Conservation (phyloP, 768 basidiomycete genomes). For the Pulveroboletus sp. region DNA sequence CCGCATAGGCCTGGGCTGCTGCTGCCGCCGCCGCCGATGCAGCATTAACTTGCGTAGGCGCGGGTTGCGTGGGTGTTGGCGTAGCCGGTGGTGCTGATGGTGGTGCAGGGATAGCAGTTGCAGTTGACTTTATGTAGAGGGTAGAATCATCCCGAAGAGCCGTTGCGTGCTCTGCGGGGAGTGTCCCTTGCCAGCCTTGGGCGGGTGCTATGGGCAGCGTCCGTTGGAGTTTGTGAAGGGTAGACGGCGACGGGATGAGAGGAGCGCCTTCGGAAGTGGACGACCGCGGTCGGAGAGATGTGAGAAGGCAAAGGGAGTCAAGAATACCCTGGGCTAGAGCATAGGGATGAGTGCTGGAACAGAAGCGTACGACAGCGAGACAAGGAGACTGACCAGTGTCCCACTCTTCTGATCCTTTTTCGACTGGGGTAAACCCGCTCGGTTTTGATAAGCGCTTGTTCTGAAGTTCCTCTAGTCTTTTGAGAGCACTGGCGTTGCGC, state of each 20-base stretch:
- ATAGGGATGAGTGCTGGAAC: conserved; percentile 11
- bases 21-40: conserved; percentile 25
- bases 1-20: conserved; percentile 27
- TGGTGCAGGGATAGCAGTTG: conserved; percentile 32
- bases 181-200: conserved; percentile 73
- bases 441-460: conserved; percentile 47
- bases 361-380: conserved; percentile 2
- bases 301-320: conserved; percentile 63
- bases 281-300: conserved; percentile 68
- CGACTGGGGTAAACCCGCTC: conserved; percentile 45
- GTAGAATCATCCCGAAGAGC: conserved; percentile 78
- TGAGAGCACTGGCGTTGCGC: conserved; percentile 61
- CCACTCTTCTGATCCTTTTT: conserved; percentile 80
- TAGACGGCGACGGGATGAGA: conserved; percentile 59
- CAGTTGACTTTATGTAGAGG: conserved; percentile 55
- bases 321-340: conserved; percentile 66
- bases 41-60: conserved; percentile 22
- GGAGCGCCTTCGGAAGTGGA: conserved; percentile 41
- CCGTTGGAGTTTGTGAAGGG: conserved; percentile 69
- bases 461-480: conserved; percentile 66
- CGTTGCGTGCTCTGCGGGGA: conserved; percentile 51
- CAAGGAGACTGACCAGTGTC: conserved; percentile 59
- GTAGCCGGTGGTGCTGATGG: conserved; percentile 34
- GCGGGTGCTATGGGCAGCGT: conserved; percentile 61
- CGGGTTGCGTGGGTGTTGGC: conserved; percentile 29